phyloP scores from a whole-genome alignment of 2,329 filamentous ascomycete species.

The Tolypocladium cylindrosporum region DNA sequence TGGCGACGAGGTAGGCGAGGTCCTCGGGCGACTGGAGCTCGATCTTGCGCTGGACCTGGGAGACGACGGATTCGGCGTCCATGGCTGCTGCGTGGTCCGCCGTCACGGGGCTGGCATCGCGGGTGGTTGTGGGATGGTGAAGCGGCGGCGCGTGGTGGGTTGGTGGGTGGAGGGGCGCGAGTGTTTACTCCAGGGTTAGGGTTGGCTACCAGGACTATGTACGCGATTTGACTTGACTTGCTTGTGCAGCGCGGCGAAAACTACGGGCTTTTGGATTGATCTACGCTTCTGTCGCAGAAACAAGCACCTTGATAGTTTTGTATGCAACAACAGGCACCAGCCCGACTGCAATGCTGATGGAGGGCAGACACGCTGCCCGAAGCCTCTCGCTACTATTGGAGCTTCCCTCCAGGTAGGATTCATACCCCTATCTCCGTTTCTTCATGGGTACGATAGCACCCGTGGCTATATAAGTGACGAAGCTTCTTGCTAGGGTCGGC shows the following conservation, averaged over 20 bases:
- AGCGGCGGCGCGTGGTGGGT: background rate
- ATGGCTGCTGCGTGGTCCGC: constrained; percentile 11
- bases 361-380: background rate
- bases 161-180: background rate
- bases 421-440: too few species aligned
- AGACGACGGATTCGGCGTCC: constrained; percentile 20
- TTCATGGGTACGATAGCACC: too few species aligned
- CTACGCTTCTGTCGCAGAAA: background rate
- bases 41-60: constrained; percentile 56
- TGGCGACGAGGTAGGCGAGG: constrained; percentile 58
- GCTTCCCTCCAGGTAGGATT: too few species aligned
- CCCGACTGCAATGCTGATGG: background rate
- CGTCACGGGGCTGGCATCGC: background rate
- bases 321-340: background rate
- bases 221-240: background rate
- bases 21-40: constrained; percentile 71
- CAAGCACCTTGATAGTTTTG: background rate
- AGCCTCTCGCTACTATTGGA: too few species aligned
- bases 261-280: background rate
- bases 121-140: too few species aligned
- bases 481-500: too few species aligned
- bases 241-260: background rate
- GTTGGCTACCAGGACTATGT: background rate
- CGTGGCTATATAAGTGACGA: too few species aligned
- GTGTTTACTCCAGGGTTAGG: background rate